A percentile compares a stretch with the other conserved stretches of the same genome.
Evolutionary conservation across 2,329 filamentous ascomycete species (phyloP).

Genomic region (Orbilia blumenaviensis): DNA sequence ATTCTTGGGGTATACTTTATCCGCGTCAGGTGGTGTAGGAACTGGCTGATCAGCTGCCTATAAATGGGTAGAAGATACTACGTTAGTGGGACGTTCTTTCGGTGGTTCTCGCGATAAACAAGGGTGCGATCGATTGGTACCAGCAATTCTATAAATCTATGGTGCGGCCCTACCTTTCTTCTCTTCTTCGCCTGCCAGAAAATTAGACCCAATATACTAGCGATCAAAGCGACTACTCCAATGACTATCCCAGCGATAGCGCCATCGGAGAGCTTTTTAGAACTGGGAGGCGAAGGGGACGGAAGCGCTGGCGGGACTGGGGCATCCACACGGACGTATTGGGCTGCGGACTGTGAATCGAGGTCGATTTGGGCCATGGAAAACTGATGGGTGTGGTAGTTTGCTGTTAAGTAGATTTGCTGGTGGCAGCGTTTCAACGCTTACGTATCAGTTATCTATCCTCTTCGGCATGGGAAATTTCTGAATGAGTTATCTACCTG

Average conservation of each 20-base stretch:
- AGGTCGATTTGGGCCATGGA: constrained; percentile 44
- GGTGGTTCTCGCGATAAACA: too few species aligned
- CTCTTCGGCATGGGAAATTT: not conserved
- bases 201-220: constrained; percentile 18
- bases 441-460: not conserved
- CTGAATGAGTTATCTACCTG: constrained; percentile 19
- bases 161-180: constrained; percentile 28
- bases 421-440: not conserved
- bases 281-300: not conserved
- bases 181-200: constrained; percentile 25
- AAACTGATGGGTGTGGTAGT: constrained; percentile 37
- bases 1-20: constrained; percentile 24
- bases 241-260: constrained; percentile 48
- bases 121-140: not conserved
- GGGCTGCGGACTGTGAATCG: constrained; percentile 7
- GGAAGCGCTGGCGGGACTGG: constrained; percentile 8
- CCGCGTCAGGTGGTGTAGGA: constrained; percentile 34
- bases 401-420: constrained; percentile 50
- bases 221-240: constrained; percentile 10
- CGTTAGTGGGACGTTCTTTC: not conserved
- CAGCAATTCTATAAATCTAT: constrained; percentile 20
- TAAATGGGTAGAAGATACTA: not conserved
- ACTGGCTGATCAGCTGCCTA: constrained; percentile 15
- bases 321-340: constrained; percentile 36
- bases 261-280: constrained; percentile 26